These are phyloP conservation scores for Teratosphaeriaceae sp. DNA, from an alignment of 2,329 filamentous ascomycete genomes.

Conservation along the genomic window DNA sequence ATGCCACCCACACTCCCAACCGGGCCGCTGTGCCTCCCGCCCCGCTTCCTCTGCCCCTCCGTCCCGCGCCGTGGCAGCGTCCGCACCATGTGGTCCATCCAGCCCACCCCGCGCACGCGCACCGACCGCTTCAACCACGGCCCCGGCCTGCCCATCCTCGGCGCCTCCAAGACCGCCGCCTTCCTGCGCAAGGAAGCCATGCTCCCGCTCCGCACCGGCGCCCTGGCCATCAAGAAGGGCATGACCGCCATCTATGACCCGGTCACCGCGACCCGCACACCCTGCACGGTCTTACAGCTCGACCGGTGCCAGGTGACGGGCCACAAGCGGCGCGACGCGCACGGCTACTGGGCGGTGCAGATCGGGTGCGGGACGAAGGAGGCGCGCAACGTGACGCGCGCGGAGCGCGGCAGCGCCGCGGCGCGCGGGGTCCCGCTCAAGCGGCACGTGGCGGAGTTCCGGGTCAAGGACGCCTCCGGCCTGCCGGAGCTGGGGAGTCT, in stretches of 20 bases:
- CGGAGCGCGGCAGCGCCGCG: conserved; percentile 83
- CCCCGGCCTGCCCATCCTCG: conserved; percentile 45
- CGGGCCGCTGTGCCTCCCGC: conserved; percentile 22
- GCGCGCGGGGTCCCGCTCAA: conserved; percentile 77
- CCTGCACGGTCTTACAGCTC: conserved; percentile 89
- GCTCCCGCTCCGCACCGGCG: conserved; percentile 65
- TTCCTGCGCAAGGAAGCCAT: conserved; percentile 52
- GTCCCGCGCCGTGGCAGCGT: conserved; percentile 25
- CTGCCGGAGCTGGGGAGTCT: conserved; percentile 68
- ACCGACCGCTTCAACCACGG: conserved; percentile 48
- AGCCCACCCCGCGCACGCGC: conserved; percentile 46
- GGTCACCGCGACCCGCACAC: conserved; percentile 65
- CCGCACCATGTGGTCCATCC: conserved; percentile 51
- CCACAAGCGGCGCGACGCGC: conserved; percentile 69
- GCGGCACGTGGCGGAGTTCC: conserved; percentile 77
- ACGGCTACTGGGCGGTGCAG: conserved; percentile 95
- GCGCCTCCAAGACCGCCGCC: conserved; percentile 52
- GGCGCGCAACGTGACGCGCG: conserved; percentile 69
- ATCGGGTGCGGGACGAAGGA: conserved; percentile 72
- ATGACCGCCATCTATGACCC: conserved; percentile 87
- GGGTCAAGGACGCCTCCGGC: conserved; percentile 66
- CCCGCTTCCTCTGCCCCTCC: conserved; percentile 27
- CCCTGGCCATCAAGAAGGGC: conserved; percentile 84
- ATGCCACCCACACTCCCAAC: conserved; percentile 24
- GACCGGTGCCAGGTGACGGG: conserved; percentile 86